A percentile compares a stretch with the other conserved stretches of the same genome.
Evolutionary conservation across 345 rosid genomes (phyloP).

Genomic region (Microcos paniculata): DNA sequence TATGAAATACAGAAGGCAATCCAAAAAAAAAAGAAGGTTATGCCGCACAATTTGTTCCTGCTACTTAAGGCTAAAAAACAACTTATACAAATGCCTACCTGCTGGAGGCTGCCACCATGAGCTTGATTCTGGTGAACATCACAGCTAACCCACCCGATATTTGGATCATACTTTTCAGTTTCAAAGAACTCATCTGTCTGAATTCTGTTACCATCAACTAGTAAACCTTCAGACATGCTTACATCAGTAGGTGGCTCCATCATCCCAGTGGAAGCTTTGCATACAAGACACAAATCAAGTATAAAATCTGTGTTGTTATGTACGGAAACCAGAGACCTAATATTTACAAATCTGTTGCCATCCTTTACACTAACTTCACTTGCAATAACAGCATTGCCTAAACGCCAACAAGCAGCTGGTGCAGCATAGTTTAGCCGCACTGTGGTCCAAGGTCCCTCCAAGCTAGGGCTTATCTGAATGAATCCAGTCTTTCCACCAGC

Average conservation of each 20-base stretch:
- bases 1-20: not conserved
- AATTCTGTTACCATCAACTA: constrained; percentile 25
- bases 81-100: constrained; percentile 25
- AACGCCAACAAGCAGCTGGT: constrained; percentile 96
- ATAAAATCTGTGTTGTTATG: constrained; percentile 61
- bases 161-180: constrained; percentile 44
- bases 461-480: constrained; percentile 89
- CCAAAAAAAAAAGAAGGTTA: not conserved
- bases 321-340: constrained; percentile 86
- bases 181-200: constrained; percentile 51
- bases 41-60: not conserved
- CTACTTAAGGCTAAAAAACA: not conserved
- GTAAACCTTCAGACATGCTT: constrained; percentile 28
- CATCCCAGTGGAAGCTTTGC: constrained; percentile 37
- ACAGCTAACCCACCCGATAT: constrained; percentile 50
- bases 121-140: constrained; percentile 23
- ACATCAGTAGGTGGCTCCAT: constrained; percentile 26
- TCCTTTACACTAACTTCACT: constrained; percentile 88
- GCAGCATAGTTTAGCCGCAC: constrained; percentile 93
- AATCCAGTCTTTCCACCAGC: constrained; percentile 63
- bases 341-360: constrained; percentile 77
- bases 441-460: constrained; percentile 96
- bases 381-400: constrained; percentile 89
- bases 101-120: constrained; percentile 21
- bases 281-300: constrained; percentile 66